Evolutionary conservation across 441 rosid genomes (phyloP).

Genomic region (Erysimum cheiri): DNA sequence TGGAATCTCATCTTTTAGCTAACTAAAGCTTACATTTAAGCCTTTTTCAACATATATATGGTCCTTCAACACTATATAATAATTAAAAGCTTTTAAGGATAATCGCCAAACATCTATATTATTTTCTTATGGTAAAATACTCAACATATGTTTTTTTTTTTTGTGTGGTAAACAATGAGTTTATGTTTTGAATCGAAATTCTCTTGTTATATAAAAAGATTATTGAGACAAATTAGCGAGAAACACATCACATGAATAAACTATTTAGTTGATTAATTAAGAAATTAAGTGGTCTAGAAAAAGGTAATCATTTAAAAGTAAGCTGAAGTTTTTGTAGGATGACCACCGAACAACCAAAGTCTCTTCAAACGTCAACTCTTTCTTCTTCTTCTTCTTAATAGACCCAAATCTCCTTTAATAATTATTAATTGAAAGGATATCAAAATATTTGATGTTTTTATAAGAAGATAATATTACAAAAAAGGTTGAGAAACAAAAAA

Average conservation of each 20-base stretch:
- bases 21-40: slow-evolving; percentile 40
- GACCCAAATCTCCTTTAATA: slow-evolving; percentile 12
- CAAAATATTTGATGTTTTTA: slow-evolving; percentile 13
- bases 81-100: slow-evolving; percentile 15
- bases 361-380: slow-evolving; percentile 42
- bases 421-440: not conserved
- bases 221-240: slow-evolving; percentile 7
- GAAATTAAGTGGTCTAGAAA: slow-evolving; percentile 21
- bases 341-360: slow-evolving; percentile 42
- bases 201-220: no score
- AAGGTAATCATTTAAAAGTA: slow-evolving; percentile 15
- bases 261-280: slow-evolving; percentile 8
- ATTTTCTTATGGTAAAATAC: no score
- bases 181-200: not conserved
- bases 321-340: slow-evolving; percentile 27
- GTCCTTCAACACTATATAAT: slow-evolving; percentile 30
- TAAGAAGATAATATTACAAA: slow-evolving; percentile 26
- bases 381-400: slow-evolving; percentile 14
- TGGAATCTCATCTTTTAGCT: slow-evolving; percentile 42
- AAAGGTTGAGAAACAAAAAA: slow-evolving; percentile 25
- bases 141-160: no score
- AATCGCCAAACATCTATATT: no score
- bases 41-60: slow-evolving; percentile 40
- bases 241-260: slow-evolving; percentile 35
- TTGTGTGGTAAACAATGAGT: no score